These are phyloP conservation scores for Neurospora sp. DNA, from an alignment of 495 filamentous ascomycete species.

Conservation along the genomic window DNA sequence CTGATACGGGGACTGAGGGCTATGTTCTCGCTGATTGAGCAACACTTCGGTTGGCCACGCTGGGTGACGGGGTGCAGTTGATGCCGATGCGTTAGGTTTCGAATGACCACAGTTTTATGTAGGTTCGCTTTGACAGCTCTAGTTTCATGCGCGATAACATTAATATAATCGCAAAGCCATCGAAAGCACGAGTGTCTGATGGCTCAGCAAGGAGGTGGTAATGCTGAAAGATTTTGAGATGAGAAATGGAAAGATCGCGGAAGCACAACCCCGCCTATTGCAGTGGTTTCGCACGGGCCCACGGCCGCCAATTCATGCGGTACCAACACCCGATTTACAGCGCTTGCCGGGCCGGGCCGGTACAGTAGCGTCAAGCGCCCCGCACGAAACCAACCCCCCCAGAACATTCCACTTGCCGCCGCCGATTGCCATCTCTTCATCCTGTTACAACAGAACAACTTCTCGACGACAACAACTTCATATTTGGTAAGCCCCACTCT, in stretches of 20 bases:
- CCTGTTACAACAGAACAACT: too few species aligned
- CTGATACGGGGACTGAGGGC: slow-evolving; percentile 9
- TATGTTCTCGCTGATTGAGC: slow-evolving; percentile 7
- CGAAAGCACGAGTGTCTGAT: not conserved
- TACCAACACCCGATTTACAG: too few species aligned
- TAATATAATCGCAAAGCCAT: not conserved
- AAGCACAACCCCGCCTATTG: too few species aligned
- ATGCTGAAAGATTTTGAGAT: not conserved
- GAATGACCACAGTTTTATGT: not conserved
- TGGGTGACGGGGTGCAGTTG: not conserved
- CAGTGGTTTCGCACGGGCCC: too few species aligned
- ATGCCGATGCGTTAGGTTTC: not conserved
- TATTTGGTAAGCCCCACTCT: not conserved
- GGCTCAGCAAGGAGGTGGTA: not conserved
- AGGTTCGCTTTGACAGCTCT: not conserved
- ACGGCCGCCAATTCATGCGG: too few species aligned
- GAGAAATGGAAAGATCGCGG: too few species aligned
- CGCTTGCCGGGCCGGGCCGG: too few species aligned
- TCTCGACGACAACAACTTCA: not conserved
- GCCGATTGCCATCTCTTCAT: too few species aligned
- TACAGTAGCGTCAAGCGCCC: too few species aligned
- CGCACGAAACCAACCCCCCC: too few species aligned
- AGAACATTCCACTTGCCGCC: too few species aligned
- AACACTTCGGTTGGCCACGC: not conserved
- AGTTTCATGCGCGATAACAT: not conserved